Base-by-base conservation (phyloP, 352 stramenopile species). In the Pythium oligandrum region DNA sequence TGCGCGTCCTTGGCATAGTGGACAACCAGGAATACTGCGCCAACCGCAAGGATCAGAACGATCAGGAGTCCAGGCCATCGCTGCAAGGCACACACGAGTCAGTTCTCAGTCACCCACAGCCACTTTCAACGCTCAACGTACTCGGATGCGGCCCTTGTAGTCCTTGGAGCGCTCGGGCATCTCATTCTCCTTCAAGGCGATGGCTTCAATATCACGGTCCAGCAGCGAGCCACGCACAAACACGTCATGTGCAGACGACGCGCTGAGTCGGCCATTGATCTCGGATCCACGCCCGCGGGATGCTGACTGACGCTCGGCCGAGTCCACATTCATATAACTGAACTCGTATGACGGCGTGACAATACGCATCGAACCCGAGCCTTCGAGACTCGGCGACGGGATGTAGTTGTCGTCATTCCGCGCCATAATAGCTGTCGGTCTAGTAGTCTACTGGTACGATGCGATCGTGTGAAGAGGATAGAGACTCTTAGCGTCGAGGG, bases 121-220 rank as follows among this genome's bases (percentile, higher is more conserved):
- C 63, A 57, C 12, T 48, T 57, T 53, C 49, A 17, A 34, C 54
- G 7, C 7, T 51, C 71, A 12, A 55, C 68, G 32, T 68, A 83
- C 68, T 35, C 72, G 66, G 42, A 75, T 64, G 44, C 76, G 73
- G 7, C 73, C 76, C n/a, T 82, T 84, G 64, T 83, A 87, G 48
- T 74, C 60, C 12, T 55, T 48, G 34, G 5, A 39, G 33, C 12
- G 42, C 36, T 56, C 48, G 6, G 57, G 64, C 49, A 66, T 70
- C 2, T 44, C 52, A 48, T 47, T 39, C 36, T 44, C 31, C 45
- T 8, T 52, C 33, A 40, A 37, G 17, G 6, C 56, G 3, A 71
- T 45, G 7, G 68, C 75, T 36, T 71, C 69, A 44, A 83, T 86
- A 57, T 81, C 65, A 51, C 75, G 73, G 43, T 74, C 64, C 26